These are phyloP conservation scores for Colletotrichum ledebouriae DNA, from an alignment of 2,329 filamentous ascomycete species.

Conservation along the genomic window DNA sequence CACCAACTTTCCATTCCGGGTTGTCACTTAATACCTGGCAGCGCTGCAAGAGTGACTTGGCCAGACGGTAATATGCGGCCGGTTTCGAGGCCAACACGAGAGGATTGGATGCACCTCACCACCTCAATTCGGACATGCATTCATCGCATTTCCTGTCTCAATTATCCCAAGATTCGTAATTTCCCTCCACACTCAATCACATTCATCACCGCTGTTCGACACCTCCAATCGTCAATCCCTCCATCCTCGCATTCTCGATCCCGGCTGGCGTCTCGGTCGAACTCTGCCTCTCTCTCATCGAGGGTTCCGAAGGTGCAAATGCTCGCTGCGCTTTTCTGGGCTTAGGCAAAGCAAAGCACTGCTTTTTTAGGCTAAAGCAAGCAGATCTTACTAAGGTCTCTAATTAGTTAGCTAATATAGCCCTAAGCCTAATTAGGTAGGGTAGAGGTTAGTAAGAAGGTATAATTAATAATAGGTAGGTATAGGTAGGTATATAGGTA, in stretches of 20 bases:
- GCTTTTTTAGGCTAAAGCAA: too few species aligned
- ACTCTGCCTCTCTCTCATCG: constrained; percentile 4
- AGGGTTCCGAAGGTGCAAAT: too few species aligned
- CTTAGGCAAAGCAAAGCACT: too few species aligned
- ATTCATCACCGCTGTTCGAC: neutral
- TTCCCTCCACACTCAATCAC: constrained; percentile 32
- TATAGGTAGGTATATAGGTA: too few species aligned
- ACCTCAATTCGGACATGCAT: constrained; percentile 29
- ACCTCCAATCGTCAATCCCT: neutral
- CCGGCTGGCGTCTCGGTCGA: constrained; percentile 10
- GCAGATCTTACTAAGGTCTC: too few species aligned
- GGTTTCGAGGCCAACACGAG: constrained; percentile 12
- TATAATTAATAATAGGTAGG: too few species aligned
- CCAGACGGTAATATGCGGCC: constrained; percentile 5
- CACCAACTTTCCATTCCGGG: neutral
- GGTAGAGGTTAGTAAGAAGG: too few species aligned
- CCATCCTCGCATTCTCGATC: constrained; percentile 8
- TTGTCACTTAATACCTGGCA: neutral
- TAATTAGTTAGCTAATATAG: too few species aligned
- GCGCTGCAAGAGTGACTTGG: constrained; percentile 7
- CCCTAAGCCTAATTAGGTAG: too few species aligned
- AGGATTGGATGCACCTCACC: neutral
- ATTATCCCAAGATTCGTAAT: constrained; percentile 38
- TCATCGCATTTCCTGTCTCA: constrained; percentile 16
- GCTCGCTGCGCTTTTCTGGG: too few species aligned